These are phyloP conservation scores for Phytopythium aichiense DNA, from an alignment of 352 stramenopile species.

Conservation along the genomic window DNA sequence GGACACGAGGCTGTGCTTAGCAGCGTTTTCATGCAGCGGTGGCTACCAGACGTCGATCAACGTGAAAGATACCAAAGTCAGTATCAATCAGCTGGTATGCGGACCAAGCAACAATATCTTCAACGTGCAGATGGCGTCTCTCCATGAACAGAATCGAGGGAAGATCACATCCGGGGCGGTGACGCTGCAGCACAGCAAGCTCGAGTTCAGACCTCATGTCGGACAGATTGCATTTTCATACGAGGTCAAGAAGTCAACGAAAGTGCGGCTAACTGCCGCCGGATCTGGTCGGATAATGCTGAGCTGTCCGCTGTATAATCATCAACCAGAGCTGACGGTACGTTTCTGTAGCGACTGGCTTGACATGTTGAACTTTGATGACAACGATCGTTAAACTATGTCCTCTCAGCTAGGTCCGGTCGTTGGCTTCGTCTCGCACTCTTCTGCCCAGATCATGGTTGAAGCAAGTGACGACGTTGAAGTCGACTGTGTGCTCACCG, in stretches of 20 bases:
- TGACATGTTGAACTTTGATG: background rate
- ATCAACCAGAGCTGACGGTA: constrained; percentile 3
- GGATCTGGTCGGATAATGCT: background rate
- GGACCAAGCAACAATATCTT: constrained; percentile 18
- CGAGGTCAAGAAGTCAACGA: background rate
- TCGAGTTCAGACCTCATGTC: constrained; percentile 1
- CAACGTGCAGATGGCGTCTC: background rate
- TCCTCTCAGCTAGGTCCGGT: constrained; percentile 32
- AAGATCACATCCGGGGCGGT: constrained; percentile 1
- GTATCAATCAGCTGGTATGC: constrained; percentile 35
- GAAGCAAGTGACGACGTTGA: constrained; percentile 35
- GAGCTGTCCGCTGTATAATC: background rate
- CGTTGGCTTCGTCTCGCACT: constrained; percentile 32
- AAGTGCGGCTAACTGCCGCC: background rate
- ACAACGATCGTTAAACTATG: background rate
- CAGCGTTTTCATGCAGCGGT: constrained; percentile 12
- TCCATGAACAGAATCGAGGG: constrained; percentile 1
- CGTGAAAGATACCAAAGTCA: constrained; percentile 33
- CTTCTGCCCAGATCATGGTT: constrained; percentile 29
- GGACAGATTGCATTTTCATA: background rate
- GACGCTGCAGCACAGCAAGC: background rate
- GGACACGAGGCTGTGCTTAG: constrained; percentile 16
- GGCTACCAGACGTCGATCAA: constrained; percentile 20
- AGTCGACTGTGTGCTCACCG: constrained; percentile 29
- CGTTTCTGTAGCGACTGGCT: background rate